Percentiles rank a stretch among this genome's conserved stretches.
Evolutionary conservation across 2,329 filamentous ascomycete species (phyloP).

Genomic region (Simplicillium sp.): DNA sequence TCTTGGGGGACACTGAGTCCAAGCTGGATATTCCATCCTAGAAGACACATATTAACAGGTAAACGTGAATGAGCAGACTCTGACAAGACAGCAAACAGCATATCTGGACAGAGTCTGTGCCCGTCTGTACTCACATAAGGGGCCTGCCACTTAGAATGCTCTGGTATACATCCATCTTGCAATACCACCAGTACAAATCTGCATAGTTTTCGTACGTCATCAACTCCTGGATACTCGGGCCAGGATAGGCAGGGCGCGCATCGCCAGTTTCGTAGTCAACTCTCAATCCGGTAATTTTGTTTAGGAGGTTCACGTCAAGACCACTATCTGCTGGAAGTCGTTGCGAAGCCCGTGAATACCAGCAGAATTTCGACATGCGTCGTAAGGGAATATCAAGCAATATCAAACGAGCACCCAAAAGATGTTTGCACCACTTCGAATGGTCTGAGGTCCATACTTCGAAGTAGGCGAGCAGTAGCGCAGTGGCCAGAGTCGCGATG

Average conservation of each 20-base stretch:
- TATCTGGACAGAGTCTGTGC: too few relatives aligned
- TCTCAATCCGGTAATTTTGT: slow-evolving; percentile 27
- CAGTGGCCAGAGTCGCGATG: slow-evolving; percentile 78
- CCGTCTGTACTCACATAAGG: slow-evolving; percentile 68
- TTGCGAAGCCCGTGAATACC: too few relatives aligned
- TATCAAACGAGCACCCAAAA: slow-evolving; percentile 74
- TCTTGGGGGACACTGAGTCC: slow-evolving; percentile 82
- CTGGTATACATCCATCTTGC: slow-evolving; percentile 88
- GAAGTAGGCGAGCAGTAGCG: slow-evolving; percentile 79
- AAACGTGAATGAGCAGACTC: too few relatives aligned
- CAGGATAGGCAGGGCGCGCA: too few relatives aligned
- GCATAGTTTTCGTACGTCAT: slow-evolving; percentile 71
- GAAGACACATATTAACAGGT: not conserved
- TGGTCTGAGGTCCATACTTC: slow-evolving; percentile 94
- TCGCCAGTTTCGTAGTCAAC: slow-evolving; percentile 11
- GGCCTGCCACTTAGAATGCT: slow-evolving; percentile 79
- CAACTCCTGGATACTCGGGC: slow-evolving; percentile 41
- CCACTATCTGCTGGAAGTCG: slow-evolving; percentile 13
- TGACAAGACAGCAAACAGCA: too few relatives aligned
- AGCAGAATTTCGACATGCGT: slow-evolving; percentile 16
- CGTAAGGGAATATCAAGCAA: slow-evolving; percentile 74
- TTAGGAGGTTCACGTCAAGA: slow-evolving; percentile 31
- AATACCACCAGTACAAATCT: slow-evolving; percentile 94
- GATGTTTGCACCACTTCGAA: slow-evolving; percentile 88
- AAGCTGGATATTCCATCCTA: slow-evolving; percentile 70